Base-by-base conservation (phyloP, 2,329 filamentous ascomycete genomes). In the Epichloe sp. region DNA sequence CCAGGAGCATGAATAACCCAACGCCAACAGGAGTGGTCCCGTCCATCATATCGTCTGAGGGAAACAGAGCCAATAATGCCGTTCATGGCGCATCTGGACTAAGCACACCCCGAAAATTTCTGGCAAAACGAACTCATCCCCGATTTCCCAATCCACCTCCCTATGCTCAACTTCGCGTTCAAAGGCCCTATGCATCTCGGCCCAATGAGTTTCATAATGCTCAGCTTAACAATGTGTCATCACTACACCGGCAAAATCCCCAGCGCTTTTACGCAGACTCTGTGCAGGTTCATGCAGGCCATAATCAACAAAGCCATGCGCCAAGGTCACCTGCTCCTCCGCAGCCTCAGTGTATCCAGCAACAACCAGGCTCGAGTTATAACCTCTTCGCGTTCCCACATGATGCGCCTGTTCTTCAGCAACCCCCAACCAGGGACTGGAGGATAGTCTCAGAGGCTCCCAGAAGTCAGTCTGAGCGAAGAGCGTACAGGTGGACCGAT, bases 51-150 rank as follows among this genome's bases (percentile, higher is more conserved):
- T 42, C 15, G 11, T 14, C 40, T n/a, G 23, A 41, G 47, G 11
- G 7, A 41, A 34, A n/a, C 15, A 10, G 26, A 6, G 23, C 26
- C 31, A 48, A 45, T 35, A 21, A 36, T 36, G 15, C 21, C 19
- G 35, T 37, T 17, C 44, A 14, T 14, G 37, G 21, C 26, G n/a
- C 2, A n/a, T 7, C 15, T 5, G 21, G n/a, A 43, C 35, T 14
- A 23, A 40, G 15, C 17, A 12, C 11, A 4, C 15, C 15, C 7
- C 23, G 19, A 7, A 53, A 42, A 36, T 52, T 55, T 46, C 49
- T 34, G 38, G 51, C 52, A 36, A 54, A 51, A 50, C 50, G 52
- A 23, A 52, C 54, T 45, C 49, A 14, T 14, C 38, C 41, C 37
- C 42, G 31, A 6, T 47, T 41, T 23, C 3, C 36, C 36, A 19